phyloP scores from a whole-genome alignment of 2,329 filamentous ascomycete genomes.

The Hypoxylon sp. region DNA sequence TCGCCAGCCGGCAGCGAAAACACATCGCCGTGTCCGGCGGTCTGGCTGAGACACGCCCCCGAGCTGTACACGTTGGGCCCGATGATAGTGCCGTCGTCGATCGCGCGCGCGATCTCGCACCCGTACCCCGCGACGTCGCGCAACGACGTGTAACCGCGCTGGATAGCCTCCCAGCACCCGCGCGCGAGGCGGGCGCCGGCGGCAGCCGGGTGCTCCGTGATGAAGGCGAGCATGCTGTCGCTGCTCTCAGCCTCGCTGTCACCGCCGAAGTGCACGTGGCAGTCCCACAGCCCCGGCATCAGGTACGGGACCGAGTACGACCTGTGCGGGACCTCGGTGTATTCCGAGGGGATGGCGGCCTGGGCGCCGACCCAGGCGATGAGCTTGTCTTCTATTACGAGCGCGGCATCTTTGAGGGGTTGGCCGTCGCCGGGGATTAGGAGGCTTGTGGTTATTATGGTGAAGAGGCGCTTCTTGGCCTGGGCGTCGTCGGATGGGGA shows the following conservation, averaged over 20 bases:
- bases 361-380: conserved; percentile 59
- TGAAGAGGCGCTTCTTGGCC: conserved; percentile 52
- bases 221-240: conserved; percentile 39
- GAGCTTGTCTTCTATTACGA: conserved; percentile 57
- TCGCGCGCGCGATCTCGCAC: conserved; percentile 54
- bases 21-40: conserved; percentile 57
- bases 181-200: conserved; percentile 55
- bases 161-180: conserved; percentile 58
- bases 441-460: conserved; percentile 55
- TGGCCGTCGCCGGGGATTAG: conserved; percentile 59
- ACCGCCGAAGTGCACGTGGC: conserved; percentile 55
- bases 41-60: conserved; percentile 56
- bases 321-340: conserved; percentile 51
- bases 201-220: conserved; percentile 53
- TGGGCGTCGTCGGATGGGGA: conserved; percentile 8
- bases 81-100: conserved; percentile 54
- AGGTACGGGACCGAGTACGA: conserved; percentile 51
- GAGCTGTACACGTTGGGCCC: conserved; percentile 55
- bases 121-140: conserved; percentile 56
- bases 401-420: conserved; percentile 54
- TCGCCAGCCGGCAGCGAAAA: conserved; percentile 56
- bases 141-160: conserved; percentile 58
- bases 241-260: conserved; percentile 41
- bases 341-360: conserved; percentile 51
- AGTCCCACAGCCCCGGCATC: conserved; percentile 58